A percentile compares a stretch with the other conserved stretches of the same genome.
Conservation (phyloP, 768 basidiomycete genomes). For the Termitomyces sp. region DNA sequence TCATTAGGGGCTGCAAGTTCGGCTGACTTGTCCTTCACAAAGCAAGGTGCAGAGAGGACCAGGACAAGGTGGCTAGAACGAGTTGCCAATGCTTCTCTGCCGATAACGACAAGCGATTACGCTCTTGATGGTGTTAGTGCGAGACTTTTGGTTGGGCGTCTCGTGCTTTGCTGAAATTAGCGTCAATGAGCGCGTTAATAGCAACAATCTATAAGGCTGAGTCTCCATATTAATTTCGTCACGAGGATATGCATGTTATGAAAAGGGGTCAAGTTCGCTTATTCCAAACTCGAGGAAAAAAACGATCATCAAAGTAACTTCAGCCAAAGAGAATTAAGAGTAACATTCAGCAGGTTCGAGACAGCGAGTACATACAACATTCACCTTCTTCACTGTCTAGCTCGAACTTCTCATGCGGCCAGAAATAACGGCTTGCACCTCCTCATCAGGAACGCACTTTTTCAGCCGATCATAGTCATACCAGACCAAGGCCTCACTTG, state of each 20-base stretch:
- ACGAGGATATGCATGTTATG: background rate
- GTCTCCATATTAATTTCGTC: background rate
- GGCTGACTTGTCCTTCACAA: background rate
- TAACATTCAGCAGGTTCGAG: constrained; percentile 3
- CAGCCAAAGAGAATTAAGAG: background rate
- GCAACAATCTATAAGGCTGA: background rate
- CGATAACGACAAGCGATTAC: background rate
- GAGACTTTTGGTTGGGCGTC: background rate
- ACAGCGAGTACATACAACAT: background rate
- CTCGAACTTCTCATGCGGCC: constrained; percentile 11
- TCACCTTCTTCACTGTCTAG: background rate
- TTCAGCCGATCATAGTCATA: constrained; percentile 67
- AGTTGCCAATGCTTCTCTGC: background rate
- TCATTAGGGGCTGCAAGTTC: background rate
- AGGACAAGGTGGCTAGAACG: background rate
- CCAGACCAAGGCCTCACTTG: constrained; percentile 67
- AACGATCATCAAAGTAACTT: background rate
- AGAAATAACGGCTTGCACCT: constrained; percentile 30
- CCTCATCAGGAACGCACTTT: constrained; percentile 60
- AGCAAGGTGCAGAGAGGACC: background rate
- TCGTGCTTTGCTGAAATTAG: background rate
- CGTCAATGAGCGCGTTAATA: background rate
- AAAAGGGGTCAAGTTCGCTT: background rate
- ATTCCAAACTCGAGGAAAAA: background rate
- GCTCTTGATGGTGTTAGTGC: background rate